Evolutionary conservation across 1,139 yeast genomes (phyloP).

Genomic region (Kazachstania sp.): DNA sequence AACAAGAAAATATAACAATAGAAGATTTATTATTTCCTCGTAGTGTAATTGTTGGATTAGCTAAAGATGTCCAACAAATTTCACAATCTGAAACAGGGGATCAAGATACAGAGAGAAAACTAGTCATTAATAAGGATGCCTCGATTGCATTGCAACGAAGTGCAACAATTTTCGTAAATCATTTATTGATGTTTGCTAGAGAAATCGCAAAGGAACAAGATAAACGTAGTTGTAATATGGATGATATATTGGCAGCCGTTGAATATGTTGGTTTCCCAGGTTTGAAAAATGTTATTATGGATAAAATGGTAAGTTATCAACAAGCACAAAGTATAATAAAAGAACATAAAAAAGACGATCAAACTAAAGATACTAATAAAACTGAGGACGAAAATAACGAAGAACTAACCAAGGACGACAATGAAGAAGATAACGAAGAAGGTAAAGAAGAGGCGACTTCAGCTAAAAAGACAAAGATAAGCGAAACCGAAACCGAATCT

Average conservation of each 20-base stretch:
- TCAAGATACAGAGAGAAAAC: constrained; percentile 26
- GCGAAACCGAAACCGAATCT: not conserved
- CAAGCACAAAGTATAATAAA: constrained; percentile 21
- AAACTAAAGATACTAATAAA: not conserved
- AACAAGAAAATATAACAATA: constrained; percentile 51
- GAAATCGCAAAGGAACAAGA: constrained; percentile 43
- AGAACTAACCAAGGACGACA: not conserved
- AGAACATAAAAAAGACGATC: constrained; percentile 16
- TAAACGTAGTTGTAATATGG: constrained; percentile 56
- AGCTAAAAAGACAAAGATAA: not conserved
- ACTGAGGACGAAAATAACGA: not conserved
- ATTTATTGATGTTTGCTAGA: constrained; percentile 55
- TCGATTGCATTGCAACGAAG: constrained; percentile 59
- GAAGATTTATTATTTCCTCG: constrained; percentile 65
- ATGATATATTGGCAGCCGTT: constrained; percentile 54
- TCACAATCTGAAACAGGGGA: constrained; percentile 46
- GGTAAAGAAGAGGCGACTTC: not conserved
- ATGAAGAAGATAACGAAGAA: not conserved
- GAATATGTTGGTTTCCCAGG: constrained; percentile 44
- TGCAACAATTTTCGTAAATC: constrained; percentile 66
- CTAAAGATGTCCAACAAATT: constrained; percentile 38
- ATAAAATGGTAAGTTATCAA: constrained; percentile 26
- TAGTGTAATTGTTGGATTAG: constrained; percentile 50
- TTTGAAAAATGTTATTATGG: constrained; percentile 31
- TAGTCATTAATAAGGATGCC: constrained; percentile 55